phyloP scores from a whole-genome alignment of 1,284 basidiomycete species.

The Microbotryomycetes sp. region DNA sequence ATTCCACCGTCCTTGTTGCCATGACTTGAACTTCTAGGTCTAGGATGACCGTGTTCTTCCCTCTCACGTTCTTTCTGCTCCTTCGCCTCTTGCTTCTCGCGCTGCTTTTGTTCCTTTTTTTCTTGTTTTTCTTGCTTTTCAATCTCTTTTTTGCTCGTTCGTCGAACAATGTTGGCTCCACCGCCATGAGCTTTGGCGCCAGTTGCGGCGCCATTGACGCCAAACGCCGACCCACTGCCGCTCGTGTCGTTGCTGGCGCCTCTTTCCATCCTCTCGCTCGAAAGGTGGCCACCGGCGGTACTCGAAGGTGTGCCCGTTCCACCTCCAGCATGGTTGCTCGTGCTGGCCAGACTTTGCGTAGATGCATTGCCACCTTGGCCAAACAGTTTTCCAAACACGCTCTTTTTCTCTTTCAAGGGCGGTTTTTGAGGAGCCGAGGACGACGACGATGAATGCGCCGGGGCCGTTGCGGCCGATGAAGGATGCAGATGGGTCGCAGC shows the following conservation, averaged over 20 bases:
- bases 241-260: background rate
- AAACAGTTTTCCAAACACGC: conserved; percentile 35
- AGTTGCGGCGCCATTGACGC: background rate
- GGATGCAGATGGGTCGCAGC: background rate
- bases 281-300: background rate
- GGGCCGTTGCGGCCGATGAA: background rate
- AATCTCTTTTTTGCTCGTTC: background rate
- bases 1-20: conserved; percentile 8
- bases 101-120: conserved; percentile 3
- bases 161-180: background rate
- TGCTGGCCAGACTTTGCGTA: background rate
- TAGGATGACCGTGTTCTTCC: background rate
- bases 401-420: conserved; percentile 18
- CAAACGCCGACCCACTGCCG: background rate
- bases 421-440: background rate
- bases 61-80: background rate
- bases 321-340: background rate
- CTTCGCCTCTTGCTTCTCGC: conserved; percentile 13
- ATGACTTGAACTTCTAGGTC: background rate
- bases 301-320: background rate
- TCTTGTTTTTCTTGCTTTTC: background rate
- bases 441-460: background rate
- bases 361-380: conserved; percentile 16
- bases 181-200: background rate
- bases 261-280: background rate